Conservation (phyloP, 140 eudicot species). For the Stevia rebaudiana region DNA sequence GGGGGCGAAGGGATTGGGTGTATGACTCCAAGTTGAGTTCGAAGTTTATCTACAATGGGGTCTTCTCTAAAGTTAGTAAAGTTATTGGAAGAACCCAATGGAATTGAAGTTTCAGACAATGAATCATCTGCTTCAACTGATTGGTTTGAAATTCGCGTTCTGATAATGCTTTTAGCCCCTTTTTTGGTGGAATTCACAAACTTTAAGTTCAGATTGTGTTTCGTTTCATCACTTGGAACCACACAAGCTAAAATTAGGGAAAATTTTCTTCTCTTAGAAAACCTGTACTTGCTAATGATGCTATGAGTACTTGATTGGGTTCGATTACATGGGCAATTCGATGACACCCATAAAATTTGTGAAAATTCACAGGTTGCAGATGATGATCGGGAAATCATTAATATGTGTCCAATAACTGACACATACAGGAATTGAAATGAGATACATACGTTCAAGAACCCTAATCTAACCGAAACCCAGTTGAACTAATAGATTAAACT, state of each 20-base stretch:
- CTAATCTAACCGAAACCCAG: constrained; percentile 1
- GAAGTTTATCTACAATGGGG: constrained; percentile 88
- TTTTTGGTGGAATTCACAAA: constrained; percentile 35
- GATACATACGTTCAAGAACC: constrained; percentile 17
- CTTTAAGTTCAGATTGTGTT: constrained; percentile 26
- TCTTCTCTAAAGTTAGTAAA: constrained; percentile 63
- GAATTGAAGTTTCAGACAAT: constrained; percentile 29
- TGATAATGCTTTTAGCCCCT: constrained; percentile 29
- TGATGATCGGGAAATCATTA: constrained; percentile 33
- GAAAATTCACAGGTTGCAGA: constrained; percentile 25
- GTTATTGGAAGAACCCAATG: constrained; percentile 29
- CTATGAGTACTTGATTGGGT: constrained; percentile 5
- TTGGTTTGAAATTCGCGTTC: constrained; percentile 19
- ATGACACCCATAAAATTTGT: constrained; percentile 30
- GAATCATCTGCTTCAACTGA: constrained; percentile 27
- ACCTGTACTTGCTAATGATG: constrained; percentile 17
- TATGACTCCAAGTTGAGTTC: constrained; percentile 83
- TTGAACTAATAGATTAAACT: neutral
- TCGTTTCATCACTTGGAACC: constrained; percentile 33
- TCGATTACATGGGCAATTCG: constrained; percentile 44
- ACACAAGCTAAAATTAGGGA: constrained; percentile 33
- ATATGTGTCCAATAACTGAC: constrained; percentile 23
- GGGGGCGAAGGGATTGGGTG: constrained; percentile 96
- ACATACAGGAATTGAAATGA: constrained; percentile 22
- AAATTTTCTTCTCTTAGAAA: constrained; percentile 20